These are phyloP conservation scores for Trametes punicea DNA, from an alignment of 768 basidiomycete genomes.

Conservation along the genomic window DNA sequence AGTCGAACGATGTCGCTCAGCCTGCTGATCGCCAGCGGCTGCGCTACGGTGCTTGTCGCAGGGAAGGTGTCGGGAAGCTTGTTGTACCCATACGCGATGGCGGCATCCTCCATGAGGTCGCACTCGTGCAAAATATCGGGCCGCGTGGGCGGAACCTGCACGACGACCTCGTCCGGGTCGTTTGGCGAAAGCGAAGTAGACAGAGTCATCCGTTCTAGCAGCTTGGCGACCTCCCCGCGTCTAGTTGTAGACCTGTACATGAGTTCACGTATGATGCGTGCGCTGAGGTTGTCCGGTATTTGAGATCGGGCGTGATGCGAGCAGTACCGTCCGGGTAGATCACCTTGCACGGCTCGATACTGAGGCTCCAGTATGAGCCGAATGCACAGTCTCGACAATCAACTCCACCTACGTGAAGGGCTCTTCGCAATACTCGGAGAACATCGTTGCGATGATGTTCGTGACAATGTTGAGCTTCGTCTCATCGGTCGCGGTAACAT, in stretches of 20 bases:
- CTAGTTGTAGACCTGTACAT: conserved; percentile 82
- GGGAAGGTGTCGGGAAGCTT: conserved; percentile 93
- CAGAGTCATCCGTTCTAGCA: conserved; percentile 85
- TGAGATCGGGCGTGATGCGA: conserved; percentile 78
- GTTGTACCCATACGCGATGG: conserved; percentile 97
- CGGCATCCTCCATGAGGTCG: conserved; percentile 97
- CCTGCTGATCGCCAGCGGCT: conserved; percentile 86
- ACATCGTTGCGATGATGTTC: conserved; percentile 96
- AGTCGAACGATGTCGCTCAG: conserved; percentile 82
- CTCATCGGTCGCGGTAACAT: conserved; percentile 93
- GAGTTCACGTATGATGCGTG: conserved; percentile 93
- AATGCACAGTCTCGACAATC: not conserved
- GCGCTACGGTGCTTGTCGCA: conserved; percentile 89
- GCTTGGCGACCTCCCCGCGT: conserved; percentile 59
- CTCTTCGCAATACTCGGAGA: conserved; percentile 91
- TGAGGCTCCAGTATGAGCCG: conserved; percentile 31
- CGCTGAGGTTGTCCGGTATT: conserved; percentile 65
- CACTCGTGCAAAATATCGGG: conserved; percentile 98
- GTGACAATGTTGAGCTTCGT: conserved; percentile 96
- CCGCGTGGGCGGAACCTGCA: conserved; percentile 88
- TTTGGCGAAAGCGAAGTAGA: conserved; percentile 48
- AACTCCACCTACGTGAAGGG: conserved; percentile 75
- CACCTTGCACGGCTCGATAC: conserved; percentile 91
- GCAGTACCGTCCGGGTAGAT: conserved; percentile 73
- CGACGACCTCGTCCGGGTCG: conserved; percentile 63